phyloP scores from a whole-genome alignment of 306 rosid species.

The Hippophae gyantsensis region DNA sequence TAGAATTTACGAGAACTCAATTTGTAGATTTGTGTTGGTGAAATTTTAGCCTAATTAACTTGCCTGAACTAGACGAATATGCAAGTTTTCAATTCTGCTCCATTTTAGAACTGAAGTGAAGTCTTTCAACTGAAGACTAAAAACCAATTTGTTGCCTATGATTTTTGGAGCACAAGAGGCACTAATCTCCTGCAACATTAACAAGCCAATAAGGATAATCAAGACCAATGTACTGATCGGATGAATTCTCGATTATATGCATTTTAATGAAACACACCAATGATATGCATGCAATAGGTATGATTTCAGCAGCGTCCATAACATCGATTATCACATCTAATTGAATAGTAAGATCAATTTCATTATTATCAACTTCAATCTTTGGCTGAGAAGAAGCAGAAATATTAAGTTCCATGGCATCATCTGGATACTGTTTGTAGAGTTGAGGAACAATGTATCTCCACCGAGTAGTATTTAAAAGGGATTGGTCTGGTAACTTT shows the following conservation, averaged over 20 bases:
- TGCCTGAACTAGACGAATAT: too few relatives aligned
- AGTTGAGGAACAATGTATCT: slow-evolving; percentile 67
- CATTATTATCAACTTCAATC: slow-evolving; percentile 35
- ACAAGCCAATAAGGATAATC: too few relatives aligned
- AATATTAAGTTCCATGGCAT: slow-evolving; percentile 55
- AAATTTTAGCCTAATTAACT: too few relatives aligned
- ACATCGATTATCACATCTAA: slow-evolving; percentile 53
- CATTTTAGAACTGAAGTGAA: too few relatives aligned
- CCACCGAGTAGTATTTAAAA: slow-evolving; percentile 70
- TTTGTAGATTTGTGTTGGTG: too few relatives aligned
- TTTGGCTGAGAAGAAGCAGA: slow-evolving; percentile 56
- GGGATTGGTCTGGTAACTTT: slow-evolving; percentile 39
- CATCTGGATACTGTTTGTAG: slow-evolving; percentile 64
- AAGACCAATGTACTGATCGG: too few relatives aligned
- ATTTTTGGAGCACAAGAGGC: too few relatives aligned
- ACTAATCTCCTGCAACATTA: too few relatives aligned
- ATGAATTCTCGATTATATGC: slow-evolving; percentile 1
- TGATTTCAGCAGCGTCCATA: slow-evolving; percentile 37
- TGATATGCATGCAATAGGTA: slow-evolving; percentile 67
- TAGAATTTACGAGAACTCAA: too few relatives aligned
- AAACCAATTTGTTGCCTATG: too few relatives aligned
- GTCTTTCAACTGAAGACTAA: too few relatives aligned
- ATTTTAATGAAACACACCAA: slow-evolving; percentile 44
- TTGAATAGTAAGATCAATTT: slow-evolving; percentile 26
- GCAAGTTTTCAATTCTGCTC: too few relatives aligned